Percentiles rank a stretch among this genome's conserved stretches.
Conservation (phyloP, 2,329 filamentous ascomycete genomes). For the Penicillium sumatraense region DNA sequence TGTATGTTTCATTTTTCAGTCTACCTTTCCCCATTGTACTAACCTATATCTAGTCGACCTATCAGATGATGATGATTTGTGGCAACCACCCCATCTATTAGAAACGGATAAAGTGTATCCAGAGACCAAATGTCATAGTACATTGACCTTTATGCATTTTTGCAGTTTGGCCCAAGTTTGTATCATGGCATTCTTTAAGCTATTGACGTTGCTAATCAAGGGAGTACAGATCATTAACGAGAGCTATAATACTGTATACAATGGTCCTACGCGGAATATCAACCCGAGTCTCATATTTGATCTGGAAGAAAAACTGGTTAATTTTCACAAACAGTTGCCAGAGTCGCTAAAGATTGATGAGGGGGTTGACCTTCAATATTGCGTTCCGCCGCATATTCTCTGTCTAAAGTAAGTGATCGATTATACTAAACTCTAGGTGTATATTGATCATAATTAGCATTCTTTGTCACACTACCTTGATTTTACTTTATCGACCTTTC, state of each 20-base stretch:
- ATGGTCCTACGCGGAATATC: slow-evolving; percentile 8
- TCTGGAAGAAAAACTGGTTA: slow-evolving; percentile 9
- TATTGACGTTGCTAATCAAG: not conserved
- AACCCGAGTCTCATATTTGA: slow-evolving; percentile 14
- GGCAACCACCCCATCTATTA: slow-evolving; percentile 11
- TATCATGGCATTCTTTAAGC: not conserved
- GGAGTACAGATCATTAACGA: slow-evolving; percentile 14
- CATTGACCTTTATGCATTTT: slow-evolving; percentile 14
- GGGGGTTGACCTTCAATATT: not conserved
- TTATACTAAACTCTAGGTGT: not conserved
- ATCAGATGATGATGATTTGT: slow-evolving; percentile 15
- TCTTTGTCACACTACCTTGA: slow-evolving; percentile 20
- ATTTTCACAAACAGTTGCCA: slow-evolving; percentile 11
- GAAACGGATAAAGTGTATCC: slow-evolving; percentile 13
- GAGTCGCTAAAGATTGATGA: slow-evolving; percentile 11
- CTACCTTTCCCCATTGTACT: not conserved
- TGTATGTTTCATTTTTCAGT: slow-evolving; percentile 1
- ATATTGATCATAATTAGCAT: slow-evolving; percentile 9
- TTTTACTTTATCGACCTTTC: slow-evolving; percentile 24
- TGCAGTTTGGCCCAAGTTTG: slow-evolving; percentile 14
- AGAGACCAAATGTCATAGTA: slow-evolving; percentile 12
- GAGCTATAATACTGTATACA: slow-evolving; percentile 17
- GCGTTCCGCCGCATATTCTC: slow-evolving; percentile 23
- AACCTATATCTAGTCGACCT: slow-evolving; percentile 11
- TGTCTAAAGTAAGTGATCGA: slow-evolving; percentile 19